Base-by-base conservation (phyloP, 768 basidiomycete species). In the Solioccasus polychromus region DNA sequence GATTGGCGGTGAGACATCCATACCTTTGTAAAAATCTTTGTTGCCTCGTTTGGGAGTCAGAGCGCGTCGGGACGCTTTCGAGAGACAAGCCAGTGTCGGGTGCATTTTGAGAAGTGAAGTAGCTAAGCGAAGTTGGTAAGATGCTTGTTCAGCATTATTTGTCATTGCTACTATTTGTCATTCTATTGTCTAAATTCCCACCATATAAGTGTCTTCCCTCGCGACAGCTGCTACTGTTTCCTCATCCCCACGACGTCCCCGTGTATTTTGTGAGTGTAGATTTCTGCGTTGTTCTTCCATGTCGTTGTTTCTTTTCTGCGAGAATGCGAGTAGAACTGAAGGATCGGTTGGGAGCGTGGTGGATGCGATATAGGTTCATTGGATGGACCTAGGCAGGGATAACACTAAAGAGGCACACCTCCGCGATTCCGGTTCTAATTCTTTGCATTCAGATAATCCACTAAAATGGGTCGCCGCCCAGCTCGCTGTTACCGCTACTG, bases 401-500 rank as follows among this genome's bases (percentile, higher is more conserved):
- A 9, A 29, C 30, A 24, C 25, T 1, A 4, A 11, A 17, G 5
- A 18, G 29, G 17, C 5, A 36, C 23, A 29, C 20, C 23, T 8
- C 0, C n/a, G 2, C 23, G 30, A 35, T 30, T 17, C 3, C 2
- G 15, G 23, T 44, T 10, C 58, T 63, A 14, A 60, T 32, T 9
- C 1, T 19, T 38, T 14, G 6, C 18, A 22, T 39, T 0, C 29
- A 62, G 60, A 55, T 50, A 53, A 35, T 38, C 38, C 39, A 17
- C 39, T 36, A 51, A 55, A 42, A 96, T 96, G 93, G 93, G 93
- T 80, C 91, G 92, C 69, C 90, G 92, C 78, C 92, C 93, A 54
- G 92, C 93, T 73, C 87, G 90, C 62, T 96, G 92, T 83, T 95
- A 95, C 77, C 87, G 93, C 58, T 97, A 97, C 78, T 97, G 93